phyloP scores from a whole-genome alignment of 2,329 filamentous ascomycete genomes.

The Alternaria tenuissima region DNA sequence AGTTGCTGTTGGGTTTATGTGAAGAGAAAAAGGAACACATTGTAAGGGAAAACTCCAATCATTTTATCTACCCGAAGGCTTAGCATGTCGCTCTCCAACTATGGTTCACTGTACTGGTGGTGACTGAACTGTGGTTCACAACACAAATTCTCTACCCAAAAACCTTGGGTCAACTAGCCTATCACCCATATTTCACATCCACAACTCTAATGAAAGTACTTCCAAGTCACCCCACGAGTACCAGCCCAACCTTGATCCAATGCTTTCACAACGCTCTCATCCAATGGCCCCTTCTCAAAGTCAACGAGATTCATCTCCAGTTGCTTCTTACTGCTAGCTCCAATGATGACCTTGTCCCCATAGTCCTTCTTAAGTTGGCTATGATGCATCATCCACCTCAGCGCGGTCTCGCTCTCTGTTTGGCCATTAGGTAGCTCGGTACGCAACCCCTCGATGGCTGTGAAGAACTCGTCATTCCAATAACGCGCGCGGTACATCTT shows the following conservation, averaged over 20 bases:
- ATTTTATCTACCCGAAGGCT: background rate
- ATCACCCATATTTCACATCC: background rate
- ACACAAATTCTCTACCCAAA: background rate
- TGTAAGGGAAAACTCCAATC: background rate
- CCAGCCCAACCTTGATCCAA: slow-evolving; percentile 67
- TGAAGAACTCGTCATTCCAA: slow-evolving; percentile 55
- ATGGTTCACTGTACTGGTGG: background rate
- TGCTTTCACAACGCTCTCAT: slow-evolving; percentile 55
- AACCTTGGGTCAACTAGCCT: background rate
- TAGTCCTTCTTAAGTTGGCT: slow-evolving; percentile 60
- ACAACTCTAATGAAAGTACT: slow-evolving; percentile 22
- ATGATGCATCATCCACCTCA: slow-evolving; percentile 58
- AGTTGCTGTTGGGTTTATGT: background rate
- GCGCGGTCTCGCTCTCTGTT: slow-evolving; percentile 52
- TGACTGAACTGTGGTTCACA: background rate
- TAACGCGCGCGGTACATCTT: slow-evolving; percentile 51
- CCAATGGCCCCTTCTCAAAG: slow-evolving; percentile 71
- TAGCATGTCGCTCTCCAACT: background rate
- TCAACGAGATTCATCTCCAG: slow-evolving; percentile 64
- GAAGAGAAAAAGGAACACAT: too few relatives aligned
- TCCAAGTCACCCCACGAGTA: slow-evolving; percentile 18
- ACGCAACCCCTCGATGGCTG: slow-evolving; percentile 54
- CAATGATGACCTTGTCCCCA: slow-evolving; percentile 66
- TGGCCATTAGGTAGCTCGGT: slow-evolving; percentile 47
- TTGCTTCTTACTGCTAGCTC: slow-evolving; percentile 64